These are phyloP conservation scores for Kalmusia sp. DNA, from an alignment of 2,329 filamentous ascomycete species.

Conservation along the genomic window DNA sequence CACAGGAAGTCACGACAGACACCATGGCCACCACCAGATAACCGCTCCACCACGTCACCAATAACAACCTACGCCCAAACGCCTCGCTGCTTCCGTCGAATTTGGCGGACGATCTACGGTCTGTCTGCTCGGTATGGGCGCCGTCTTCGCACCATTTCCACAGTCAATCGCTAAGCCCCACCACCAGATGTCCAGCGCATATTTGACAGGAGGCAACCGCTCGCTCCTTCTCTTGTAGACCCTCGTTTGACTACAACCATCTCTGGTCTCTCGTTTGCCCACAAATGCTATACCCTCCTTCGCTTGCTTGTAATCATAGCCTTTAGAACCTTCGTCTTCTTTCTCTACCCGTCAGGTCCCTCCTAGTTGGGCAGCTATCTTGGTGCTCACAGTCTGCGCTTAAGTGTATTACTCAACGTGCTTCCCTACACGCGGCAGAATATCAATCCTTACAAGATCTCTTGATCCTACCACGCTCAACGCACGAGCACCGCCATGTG, in stretches of 20 bases:
- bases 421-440: too few relatives aligned
- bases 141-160: neutral
- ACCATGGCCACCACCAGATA: constrained; percentile 1
- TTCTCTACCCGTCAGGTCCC: too few relatives aligned
- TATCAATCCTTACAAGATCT: too few relatives aligned
- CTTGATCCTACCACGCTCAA: too few relatives aligned
- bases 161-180: neutral
- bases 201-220: neutral
- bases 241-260: neutral
- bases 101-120: constrained; percentile 2
- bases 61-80: neutral
- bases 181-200: neutral
- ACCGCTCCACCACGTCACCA: constrained; percentile 7
- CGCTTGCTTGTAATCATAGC: neutral
- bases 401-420: too few relatives aligned
- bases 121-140: neutral
- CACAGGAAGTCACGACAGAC: neutral
- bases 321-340: too few relatives aligned
- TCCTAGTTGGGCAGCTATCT: too few relatives aligned
- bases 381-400: too few relatives aligned
- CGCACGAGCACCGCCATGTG: neutral
- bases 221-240: neutral
- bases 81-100: constrained; percentile 1
- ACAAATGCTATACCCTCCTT: too few relatives aligned
- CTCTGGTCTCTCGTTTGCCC: neutral